These are phyloP conservation scores for Pythium biforme DNA, from an alignment of 352 stramenopile species.

Conservation along the genomic window DNA sequence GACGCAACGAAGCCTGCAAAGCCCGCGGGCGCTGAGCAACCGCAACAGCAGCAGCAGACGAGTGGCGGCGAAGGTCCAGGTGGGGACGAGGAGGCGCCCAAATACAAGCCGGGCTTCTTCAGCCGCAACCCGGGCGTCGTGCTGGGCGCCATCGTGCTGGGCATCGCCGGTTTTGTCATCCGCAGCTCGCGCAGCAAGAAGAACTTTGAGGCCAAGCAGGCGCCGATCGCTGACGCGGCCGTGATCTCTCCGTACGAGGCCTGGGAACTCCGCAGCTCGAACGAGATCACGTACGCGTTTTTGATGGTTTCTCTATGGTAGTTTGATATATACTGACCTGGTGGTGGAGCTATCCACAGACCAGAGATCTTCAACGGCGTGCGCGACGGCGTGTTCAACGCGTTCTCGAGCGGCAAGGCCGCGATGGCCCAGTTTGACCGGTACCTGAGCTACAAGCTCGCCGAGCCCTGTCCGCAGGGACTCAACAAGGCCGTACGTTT, in stretches of 20 bases:
- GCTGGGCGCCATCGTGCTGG: slow-evolving; percentile 63
- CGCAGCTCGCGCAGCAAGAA: slow-evolving; percentile 70
- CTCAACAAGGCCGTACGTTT: slow-evolving; percentile 56
- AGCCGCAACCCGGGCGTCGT: slow-evolving; percentile 82
- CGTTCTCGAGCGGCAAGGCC: slow-evolving; percentile 66
- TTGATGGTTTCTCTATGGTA: background rate
- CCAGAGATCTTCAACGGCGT: slow-evolving; percentile 53
- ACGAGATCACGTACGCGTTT: slow-evolving; percentile 67
- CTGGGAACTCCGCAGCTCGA: slow-evolving; percentile 79
- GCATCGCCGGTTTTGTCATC: slow-evolving; percentile 74
- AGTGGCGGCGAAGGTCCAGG: background rate
- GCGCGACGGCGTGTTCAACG: slow-evolving; percentile 40
- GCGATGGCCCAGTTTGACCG: slow-evolving; percentile 77
- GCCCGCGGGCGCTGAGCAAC: background rate
- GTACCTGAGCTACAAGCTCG: slow-evolving; percentile 72
- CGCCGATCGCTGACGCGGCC: slow-evolving; percentile 64
- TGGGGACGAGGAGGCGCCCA: slow-evolving; percentile 44
- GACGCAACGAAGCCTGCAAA: slow-evolving; percentile 4
- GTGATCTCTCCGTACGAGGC: slow-evolving; percentile 85
- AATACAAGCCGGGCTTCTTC: slow-evolving; percentile 86
- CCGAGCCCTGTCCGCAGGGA: slow-evolving; percentile 50
- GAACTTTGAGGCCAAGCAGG: slow-evolving; percentile 75
- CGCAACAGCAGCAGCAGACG: background rate
- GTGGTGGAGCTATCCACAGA: slow-evolving; percentile 20
- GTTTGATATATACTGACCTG: background rate